These are phyloP conservation scores for Globisporangium solare DNA, from an alignment of 352 stramenopile genomes.

Conservation along the genomic window DNA sequence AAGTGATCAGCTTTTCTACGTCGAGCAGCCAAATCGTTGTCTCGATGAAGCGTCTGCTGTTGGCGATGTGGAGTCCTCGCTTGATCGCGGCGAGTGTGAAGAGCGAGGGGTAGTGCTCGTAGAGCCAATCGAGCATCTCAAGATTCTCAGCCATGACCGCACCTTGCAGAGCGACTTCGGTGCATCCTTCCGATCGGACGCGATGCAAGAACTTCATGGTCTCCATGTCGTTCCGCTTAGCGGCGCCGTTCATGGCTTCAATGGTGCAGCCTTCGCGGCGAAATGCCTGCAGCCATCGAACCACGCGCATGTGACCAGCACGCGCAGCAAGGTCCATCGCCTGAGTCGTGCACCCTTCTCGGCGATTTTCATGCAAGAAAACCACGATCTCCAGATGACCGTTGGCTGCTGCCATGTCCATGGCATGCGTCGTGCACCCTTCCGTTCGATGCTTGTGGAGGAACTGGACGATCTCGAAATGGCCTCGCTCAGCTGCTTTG, in stretches of 20 bases:
- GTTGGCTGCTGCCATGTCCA: slow-evolving; percentile 22
- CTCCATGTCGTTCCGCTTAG: slow-evolving; percentile 8
- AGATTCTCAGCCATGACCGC: slow-evolving; percentile 12
- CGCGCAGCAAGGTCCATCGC: slow-evolving; percentile 26
- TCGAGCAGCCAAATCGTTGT: slow-evolving; percentile 12
- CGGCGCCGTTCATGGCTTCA: slow-evolving; percentile 16
- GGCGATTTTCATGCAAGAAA: slow-evolving; percentile 27
- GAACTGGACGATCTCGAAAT: slow-evolving; percentile 25
- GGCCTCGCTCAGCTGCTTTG: slow-evolving; percentile 21
- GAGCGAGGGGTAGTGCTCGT: slow-evolving; percentile 12
- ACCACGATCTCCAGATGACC: slow-evolving; percentile 20
- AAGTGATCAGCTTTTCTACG: slow-evolving; percentile 2
- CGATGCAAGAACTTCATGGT: slow-evolving; percentile 15
- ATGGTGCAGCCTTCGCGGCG: slow-evolving; percentile 20
- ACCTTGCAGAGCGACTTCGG: slow-evolving; percentile 12
- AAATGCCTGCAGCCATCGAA: slow-evolving; percentile 25
- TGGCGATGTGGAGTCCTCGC: slow-evolving; percentile 15
- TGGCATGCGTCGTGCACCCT: slow-evolving; percentile 26
- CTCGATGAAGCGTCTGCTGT: slow-evolving; percentile 19
- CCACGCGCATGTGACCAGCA: slow-evolving; percentile 19
- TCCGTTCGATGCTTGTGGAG: slow-evolving; percentile 22
- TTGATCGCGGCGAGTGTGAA: slow-evolving; percentile 13
- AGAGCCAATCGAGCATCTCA: slow-evolving; percentile 19
- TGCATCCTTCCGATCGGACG: slow-evolving; percentile 7
- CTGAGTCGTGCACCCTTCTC: slow-evolving; percentile 22